Percentiles rank a stretch among this genome's conserved stretches.
phyloP scores from a whole-genome alignment of 177 flowering plant species.

The Vitis hybrid region DNA sequence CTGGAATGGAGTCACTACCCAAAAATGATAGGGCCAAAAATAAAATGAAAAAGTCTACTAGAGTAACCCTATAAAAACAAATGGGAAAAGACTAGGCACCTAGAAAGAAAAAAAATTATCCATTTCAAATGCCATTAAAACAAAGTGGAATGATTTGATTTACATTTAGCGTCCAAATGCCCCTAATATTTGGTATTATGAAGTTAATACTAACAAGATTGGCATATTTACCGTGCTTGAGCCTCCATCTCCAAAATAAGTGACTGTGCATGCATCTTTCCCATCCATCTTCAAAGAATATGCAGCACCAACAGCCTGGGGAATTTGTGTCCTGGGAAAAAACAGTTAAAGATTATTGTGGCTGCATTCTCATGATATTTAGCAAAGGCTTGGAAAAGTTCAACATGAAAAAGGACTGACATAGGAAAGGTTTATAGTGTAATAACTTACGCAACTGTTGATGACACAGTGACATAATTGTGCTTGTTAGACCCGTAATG shows the following conservation, averaged over 20 bases:
- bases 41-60: too few species aligned
- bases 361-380: background rate
- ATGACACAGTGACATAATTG: conserved; percentile 80
- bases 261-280: conserved; percentile 77
- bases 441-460: conserved; percentile 82
- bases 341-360: background rate
- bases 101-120: too few species aligned
- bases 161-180: too few species aligned
- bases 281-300: conserved; percentile 93
- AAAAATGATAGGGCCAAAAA: too few species aligned
- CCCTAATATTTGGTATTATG: too few species aligned
- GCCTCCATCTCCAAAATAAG: conserved; percentile 93
- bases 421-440: conserved; percentile 1
- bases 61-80: too few species aligned
- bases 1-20: too few species aligned
- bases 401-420: background rate
- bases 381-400: background rate
- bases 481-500: conserved; percentile 88
- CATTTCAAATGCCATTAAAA: too few species aligned
- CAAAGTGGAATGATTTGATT: too few species aligned
- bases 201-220: background rate
- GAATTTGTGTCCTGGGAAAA: conserved; percentile 71
- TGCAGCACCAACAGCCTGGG: conserved; percentile 97
- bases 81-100: too few species aligned
- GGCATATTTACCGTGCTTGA: conserved; percentile 72